Evolutionary conservation across 306 rosid genomes (phyloP), one percentile per base, ranked within the genome.

Genomic region (Vigna mungo): DNA sequence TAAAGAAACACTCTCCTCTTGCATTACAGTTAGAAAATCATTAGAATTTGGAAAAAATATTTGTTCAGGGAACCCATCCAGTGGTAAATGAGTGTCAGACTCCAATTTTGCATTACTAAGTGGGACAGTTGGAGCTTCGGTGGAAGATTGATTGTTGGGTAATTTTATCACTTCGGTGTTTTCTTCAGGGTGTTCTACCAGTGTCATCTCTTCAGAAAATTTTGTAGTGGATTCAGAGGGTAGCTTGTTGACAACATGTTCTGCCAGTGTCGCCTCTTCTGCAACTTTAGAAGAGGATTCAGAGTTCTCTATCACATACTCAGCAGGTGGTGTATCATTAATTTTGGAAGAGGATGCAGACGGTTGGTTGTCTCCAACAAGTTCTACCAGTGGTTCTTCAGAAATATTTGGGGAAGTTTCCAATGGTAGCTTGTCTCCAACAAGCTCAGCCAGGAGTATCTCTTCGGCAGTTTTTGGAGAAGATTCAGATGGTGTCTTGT

Each of bases 51-150:
- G 78, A 39, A 65, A 41, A 3, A 75, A n/a, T 43, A 76, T 59
- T 43, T 68, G 25, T 25, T 75, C 72, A 44, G 85, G 65, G 48
- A 63, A 67, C 72, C 69, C 85, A 20, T 58, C 37, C 51, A 25
- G 77, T 44, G 77, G 78, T 71, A 72, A 77, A 68, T 73, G 85
- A 60, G 72, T 30, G 47, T 23, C 77, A 53, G 84, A 66, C 82
- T 85, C 92, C 73, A 66, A 77, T 77, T 69, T 77, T 74, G 83
- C 96, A 41, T 84, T 82, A 44, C 71, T 60, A 39, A 65, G 70
- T 49, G 85, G 58, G 54, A 27, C 83, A 54, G 58, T 55, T 55
- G 72, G 82, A 76, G 76, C 69, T 68, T 84, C 86, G 10, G 64
- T 51, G n/a, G 64, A 25, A 49, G 85, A 75, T 48, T 54, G 88